A percentile compares a stretch with the other conserved stretches of the same genome.
phyloP scores from a whole-genome alignment of 2,329 filamentous ascomycete species.

The Cryphonectria parasitica region DNA sequence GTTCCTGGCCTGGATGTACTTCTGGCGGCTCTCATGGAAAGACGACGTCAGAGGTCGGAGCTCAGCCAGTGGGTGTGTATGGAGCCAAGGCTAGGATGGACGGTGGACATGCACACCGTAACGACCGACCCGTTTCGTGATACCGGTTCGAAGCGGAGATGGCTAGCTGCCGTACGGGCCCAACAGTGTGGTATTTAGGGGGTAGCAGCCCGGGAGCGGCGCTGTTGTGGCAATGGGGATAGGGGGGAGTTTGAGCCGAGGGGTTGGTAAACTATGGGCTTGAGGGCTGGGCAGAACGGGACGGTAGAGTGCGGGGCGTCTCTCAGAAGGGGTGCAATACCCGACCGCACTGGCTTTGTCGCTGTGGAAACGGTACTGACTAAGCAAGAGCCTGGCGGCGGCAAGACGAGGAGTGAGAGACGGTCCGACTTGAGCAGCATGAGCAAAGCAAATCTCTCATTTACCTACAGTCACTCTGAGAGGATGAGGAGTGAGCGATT shows the following conservation, averaged over 20 bases:
- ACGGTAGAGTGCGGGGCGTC: conserved; percentile 6
- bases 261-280: neutral
- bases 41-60: conserved; percentile 1
- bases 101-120: conserved; percentile 7
- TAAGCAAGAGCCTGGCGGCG: neutral
- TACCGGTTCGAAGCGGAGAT: conserved; percentile 23
- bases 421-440: neutral
- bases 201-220: neutral
- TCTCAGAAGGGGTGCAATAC: neutral
- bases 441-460: neutral
- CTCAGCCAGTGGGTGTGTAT: neutral
- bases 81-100: conserved; percentile 1
- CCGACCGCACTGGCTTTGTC: neutral
- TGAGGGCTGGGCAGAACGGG: neutral
- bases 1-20: neutral
- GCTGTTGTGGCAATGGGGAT: neutral
- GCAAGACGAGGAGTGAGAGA: neutral
- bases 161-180: conserved; percentile 11
- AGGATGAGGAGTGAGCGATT: conserved; percentile 13
- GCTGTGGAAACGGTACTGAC: conserved; percentile 3
- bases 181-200: neutral
- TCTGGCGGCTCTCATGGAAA: neutral
- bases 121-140: conserved; percentile 26
- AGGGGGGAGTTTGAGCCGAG: neutral
- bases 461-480: neutral